Base-by-base conservation (phyloP, 768 basidiomycete genomes). In the Calocera viscosa region DNA sequence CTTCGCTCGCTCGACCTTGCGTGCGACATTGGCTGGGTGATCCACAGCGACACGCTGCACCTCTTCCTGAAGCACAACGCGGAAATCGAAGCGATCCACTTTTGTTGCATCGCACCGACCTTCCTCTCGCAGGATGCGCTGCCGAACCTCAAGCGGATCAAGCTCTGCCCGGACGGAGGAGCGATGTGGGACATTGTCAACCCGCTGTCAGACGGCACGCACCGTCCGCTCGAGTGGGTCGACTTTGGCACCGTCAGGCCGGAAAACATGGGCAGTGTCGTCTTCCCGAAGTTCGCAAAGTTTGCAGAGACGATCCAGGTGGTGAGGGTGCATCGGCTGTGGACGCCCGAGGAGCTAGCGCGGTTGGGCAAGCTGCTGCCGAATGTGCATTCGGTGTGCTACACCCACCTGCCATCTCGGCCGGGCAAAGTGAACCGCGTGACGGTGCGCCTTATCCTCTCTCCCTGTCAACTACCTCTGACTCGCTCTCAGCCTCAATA, bases 21-120 rank as follows among this genome's bases (percentile, higher is more conserved):
- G 30, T 60, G 53, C 53, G 53, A 60, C 53, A 60, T 60, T 30
- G 53, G 53, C 53, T 60, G 53, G 53, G 53, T 60, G 11, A 60
- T 60, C 53, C 53, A 60, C 30, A 60, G 53, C 53, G 53, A 60
- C 53, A 32, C 53, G 16, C 26, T 60, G 14, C 53, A 60, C 53
- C 26, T 60, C 2, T 60, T 60, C 53, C 53, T 60, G 30, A 60
- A 60, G 19, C 53, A 60, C 24, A 2, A 60, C 30, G 7, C 53
- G 26, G 10, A 11, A 26, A 26, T 60, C 53, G 53, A 60, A 19
- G 14, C 53, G 14, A 32, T 60, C 26, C 53, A 60, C 30, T 60
- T 60, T 22, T 60, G 53, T 26, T 60, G 53, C 53, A 2, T 60
- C 22, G 53, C 53, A 19, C 53, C 53, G 26, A 60, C 53, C 14